phyloP scores from a whole-genome alignment of 2,329 filamentous ascomycete genomes.

The Apiospora hydei region DNA sequence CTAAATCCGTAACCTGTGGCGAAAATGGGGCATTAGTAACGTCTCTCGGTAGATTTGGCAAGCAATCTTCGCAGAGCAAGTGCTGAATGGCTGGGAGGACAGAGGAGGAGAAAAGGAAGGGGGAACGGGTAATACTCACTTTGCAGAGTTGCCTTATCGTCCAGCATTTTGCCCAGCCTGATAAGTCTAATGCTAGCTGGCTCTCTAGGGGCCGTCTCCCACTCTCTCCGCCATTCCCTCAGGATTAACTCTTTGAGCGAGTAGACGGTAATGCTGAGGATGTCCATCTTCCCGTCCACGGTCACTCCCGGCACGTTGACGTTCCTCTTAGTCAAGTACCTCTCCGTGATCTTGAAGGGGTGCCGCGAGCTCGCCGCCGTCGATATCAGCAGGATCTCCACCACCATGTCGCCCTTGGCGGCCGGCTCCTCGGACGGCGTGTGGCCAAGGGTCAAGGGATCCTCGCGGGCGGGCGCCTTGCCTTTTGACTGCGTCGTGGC shows the following conservation, averaged over 20 bases:
- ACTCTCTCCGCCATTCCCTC: slow-evolving; percentile 90
- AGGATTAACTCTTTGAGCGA: slow-evolving; percentile 93
- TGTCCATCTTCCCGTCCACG: slow-evolving; percentile 70
- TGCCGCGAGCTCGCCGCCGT: slow-evolving; percentile 80
- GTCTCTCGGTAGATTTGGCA: background rate
- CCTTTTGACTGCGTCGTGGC: slow-evolving; percentile 6
- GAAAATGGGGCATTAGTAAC: slow-evolving; percentile 15
- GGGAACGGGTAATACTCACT: slow-evolving; percentile 64
- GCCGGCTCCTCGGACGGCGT: background rate
- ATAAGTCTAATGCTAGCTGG: slow-evolving; percentile 91
- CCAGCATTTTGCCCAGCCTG: slow-evolving; percentile 87
- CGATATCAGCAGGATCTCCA: slow-evolving; percentile 78
- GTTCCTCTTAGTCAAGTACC: slow-evolving; percentile 81
- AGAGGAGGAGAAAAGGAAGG: background rate
- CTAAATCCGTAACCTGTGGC: slow-evolving; percentile 71
- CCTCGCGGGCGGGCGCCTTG: background rate
- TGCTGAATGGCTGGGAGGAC: background rate
- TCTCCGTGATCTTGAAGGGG: slow-evolving; percentile 88
- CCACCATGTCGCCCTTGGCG: slow-evolving; percentile 1
- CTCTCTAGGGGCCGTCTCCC: slow-evolving; percentile 85
- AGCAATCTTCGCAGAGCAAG: background rate
- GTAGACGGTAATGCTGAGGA: slow-evolving; percentile 90
- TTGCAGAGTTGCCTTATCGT: slow-evolving; percentile 85
- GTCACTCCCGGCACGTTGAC: slow-evolving; percentile 75
- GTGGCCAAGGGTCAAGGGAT: background rate